These are phyloP conservation scores for Fusarium sp. DNA, from an alignment of 2,329 filamentous ascomycete species.

Conservation along the genomic window DNA sequence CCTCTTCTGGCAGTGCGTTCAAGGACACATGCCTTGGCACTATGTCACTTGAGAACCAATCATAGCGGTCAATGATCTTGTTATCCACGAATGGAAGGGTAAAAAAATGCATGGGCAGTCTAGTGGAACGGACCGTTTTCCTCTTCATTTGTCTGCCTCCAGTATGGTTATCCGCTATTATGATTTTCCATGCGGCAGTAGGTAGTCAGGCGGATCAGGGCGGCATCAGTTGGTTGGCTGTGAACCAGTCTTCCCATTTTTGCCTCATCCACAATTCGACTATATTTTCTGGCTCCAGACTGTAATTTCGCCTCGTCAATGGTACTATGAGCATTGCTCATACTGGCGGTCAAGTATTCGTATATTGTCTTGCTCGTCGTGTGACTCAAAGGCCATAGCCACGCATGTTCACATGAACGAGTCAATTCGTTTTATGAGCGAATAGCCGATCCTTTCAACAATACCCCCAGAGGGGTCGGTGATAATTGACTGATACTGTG, in stretches of 20 bases:
- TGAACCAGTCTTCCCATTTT: conserved; percentile 13
- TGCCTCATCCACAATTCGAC: conserved; percentile 39
- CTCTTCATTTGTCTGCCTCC: conserved; percentile 24
- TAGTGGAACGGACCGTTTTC: conserved; percentile 51
- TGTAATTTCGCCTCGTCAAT: conserved; percentile 39
- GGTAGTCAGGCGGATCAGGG: conserved; percentile 38
- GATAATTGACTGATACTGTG: conserved; percentile 33
- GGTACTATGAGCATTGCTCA: conserved; percentile 37
- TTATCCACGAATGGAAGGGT: conserved; percentile 22
- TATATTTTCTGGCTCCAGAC: conserved; percentile 18
- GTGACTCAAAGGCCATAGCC: conserved; percentile 42
- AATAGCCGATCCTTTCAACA: conserved; percentile 32
- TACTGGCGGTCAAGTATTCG: conserved; percentile 44
- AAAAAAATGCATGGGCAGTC: conserved; percentile 30
- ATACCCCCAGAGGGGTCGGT: conserved; percentile 22
- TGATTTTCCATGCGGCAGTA: conserved; percentile 22
- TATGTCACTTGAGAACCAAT: conserved; percentile 41
- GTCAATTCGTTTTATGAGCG: conserved; percentile 22
- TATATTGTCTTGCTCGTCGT: conserved; percentile 33
- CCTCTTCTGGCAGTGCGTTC: conserved; percentile 38
- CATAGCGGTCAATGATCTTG: conserved; percentile 25
- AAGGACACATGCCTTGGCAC: conserved; percentile 24
- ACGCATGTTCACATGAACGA: conserved; percentile 45
- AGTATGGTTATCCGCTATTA: conserved; percentile 23
- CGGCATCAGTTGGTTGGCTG: conserved; percentile 43